Evolutionary conservation across 225 moss, liverwort and hornwort genomes (phyloP), one percentile per base, ranked within the genome.

Genomic region (Anthoceros angustus): DNA sequence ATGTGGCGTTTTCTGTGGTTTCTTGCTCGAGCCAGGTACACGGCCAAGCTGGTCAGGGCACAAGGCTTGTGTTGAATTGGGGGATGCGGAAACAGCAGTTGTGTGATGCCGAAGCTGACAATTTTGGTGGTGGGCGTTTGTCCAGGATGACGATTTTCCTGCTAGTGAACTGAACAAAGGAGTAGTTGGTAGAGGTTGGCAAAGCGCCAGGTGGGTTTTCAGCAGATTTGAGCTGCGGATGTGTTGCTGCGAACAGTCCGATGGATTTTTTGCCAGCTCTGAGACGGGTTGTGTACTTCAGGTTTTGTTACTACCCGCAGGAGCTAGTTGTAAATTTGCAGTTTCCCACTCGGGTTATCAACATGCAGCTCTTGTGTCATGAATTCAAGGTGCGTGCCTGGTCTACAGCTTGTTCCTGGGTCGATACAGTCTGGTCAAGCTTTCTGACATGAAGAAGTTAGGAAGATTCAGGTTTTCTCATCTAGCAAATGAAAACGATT

Each of bases 231-330:
- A 60, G 21, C 25, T 71, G 0, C 42, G 69, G 21, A 48, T 39
- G 65, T 39, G n/a, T 8, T 49, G 20, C 15, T 50, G 12, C 18
- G 23, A 26, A 10, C 16, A 64, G 23, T 40, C 6, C 14, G 23
- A 5, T 9, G 25, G 64, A 69, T 67, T 21, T 0, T 15, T 21
- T 62, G 7, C 25, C 42, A 43, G 23, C 12, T 60, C 65, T 40
- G 66, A 42, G 64, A 20, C 64, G 41, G 63, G 10, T 32, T 12
- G 64, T 46, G 15, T 46, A 66, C 41, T 16, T 24, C 67, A 95
- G 90, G 73, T 95, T 74, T 85, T 95, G 94, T 72, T 80, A 83
- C 75, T 95, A 85, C 6, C 90, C 94, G 67, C 90, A 95, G 64
- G 90, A 95, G 74, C 76, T 90, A 67, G 77, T 86, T 2, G 20